Evolutionary conservation across 2,329 filamentous ascomycete genomes (phyloP).

Genomic region (Exophiala alcalophila): DNA sequence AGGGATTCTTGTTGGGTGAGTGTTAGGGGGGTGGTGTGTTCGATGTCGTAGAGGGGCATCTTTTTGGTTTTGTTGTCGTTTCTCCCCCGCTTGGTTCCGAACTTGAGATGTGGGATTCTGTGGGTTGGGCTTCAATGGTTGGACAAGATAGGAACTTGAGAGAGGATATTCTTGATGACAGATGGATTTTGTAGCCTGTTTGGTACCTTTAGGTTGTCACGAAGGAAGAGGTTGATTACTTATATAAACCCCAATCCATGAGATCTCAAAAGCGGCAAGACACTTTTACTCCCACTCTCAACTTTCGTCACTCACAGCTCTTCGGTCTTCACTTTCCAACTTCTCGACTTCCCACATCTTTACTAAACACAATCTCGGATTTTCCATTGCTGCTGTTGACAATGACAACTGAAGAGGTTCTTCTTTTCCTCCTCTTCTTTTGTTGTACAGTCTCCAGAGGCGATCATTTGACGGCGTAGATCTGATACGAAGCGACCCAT

Average conservation of each 20-base stretch:
- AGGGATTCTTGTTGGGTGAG: slow-evolving; percentile 15
- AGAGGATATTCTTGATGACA: too few species aligned
- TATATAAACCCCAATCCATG: too few species aligned
- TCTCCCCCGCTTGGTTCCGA: too few species aligned
- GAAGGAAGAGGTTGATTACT: too few species aligned
- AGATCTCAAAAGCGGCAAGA: too few species aligned
- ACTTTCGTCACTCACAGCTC: background rate
- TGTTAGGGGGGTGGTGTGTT: slow-evolving; percentile 13
- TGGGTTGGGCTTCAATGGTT: slow-evolving; percentile 1
- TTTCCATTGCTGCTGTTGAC: background rate
- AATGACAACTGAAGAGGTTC: background rate
- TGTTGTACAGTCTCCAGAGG: too few species aligned
- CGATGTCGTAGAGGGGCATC: slow-evolving; percentile 25
- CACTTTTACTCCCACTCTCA: too few species aligned
- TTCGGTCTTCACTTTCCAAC: background rate
- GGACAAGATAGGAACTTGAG: too few species aligned
- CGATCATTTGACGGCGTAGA: slow-evolving; percentile 48
- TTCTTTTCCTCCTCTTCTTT: background rate
- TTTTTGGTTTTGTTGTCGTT: background rate
- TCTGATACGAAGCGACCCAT: slow-evolving; percentile 52
- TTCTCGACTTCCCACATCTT: background rate
- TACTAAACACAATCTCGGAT: background rate
- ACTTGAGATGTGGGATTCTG: too few species aligned
- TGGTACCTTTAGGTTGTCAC: too few species aligned
- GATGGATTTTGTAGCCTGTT: too few species aligned